Base-by-base conservation (phyloP, 2,329 filamentous ascomycete genomes). In the Cladophialophora exuberans region DNA sequence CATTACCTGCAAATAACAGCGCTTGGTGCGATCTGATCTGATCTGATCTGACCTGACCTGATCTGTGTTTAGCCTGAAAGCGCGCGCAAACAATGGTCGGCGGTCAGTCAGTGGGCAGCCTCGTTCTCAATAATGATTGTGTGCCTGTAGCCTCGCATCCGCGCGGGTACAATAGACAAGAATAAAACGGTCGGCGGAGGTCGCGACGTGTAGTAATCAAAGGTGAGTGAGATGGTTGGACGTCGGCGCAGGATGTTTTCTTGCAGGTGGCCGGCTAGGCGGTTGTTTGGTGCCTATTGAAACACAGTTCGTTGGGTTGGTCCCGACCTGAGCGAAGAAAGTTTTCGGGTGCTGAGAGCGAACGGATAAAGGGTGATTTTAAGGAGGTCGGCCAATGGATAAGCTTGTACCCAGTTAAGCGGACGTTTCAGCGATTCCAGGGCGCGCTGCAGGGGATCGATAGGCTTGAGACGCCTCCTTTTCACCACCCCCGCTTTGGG, bases 121-220 rank as follows among this genome's bases (percentile, higher is more conserved):
- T 51, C 38, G 48, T 43, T 51, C 36, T 33, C 48, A 51, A 51
- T 43, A 51, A 43, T 43, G 43, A 33, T 38, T 10, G 28, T 43
- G 10, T 3, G 17, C 6, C 1, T 17, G 28, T 38, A 18, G 18
- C 48, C 48, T 51, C 26, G 28, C 20, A 31, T 30, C 13, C 35
- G 35, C 46, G 46, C 35, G 35, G 46, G 23, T 41, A n/a, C n/a
- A n/a, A n/a, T n/a, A 31, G 20, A n/a, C 38, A 31, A 43, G 48
- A 51, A 51, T 51, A 51, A 33, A 17, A 11, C 13, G 44, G 31
- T 9, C 17, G 25, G 17, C 22, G 15, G n/a, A 42, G 47, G 26
- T 25, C 47, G 26, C 39, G 39, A 42, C n/a, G n/a, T n/a, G n/a
- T n/a, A n/a, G n/a, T n/a, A n/a, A n/a, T n/a, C n/a, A n/a, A n/a